Base-by-base conservation (phyloP, 2,329 filamentous ascomycete species). In the Sclerotinia borealis region DNA sequence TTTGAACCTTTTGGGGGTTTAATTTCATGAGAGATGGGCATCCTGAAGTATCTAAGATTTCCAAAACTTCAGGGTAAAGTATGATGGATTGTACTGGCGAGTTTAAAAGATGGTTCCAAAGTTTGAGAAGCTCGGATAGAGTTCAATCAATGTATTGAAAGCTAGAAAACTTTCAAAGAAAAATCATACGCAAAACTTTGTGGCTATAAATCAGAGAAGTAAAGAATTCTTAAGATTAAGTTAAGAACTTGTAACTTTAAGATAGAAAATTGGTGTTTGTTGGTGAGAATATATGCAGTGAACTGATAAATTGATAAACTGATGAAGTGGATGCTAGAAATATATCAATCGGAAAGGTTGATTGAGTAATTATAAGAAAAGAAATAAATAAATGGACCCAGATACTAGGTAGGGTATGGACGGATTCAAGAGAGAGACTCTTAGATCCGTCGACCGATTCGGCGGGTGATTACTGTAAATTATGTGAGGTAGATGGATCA, bases 401-500 rank as follows among this genome's bases (percentile, higher is more conserved):
- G 43, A 25, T 31, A n/a, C 37, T 43, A 22, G 34, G 15, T 15
- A 37, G 11, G 27, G 25, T 41, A 55, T n/a, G 29, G 51, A 39
- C 51, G 36, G 51, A 43, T 17, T 17, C 36, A 41, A 37, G 37
- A 55, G 17, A 25, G 25, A 55, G n/a, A 41, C 5, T 9, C 36
- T 37, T 55, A 41, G 37, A 31, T 37, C 37, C 37, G 37, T 55
- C 25, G 52, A 55, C 52, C 52, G 39, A 58, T 25, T 15, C 54
- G 39, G 54, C 39, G 39, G 39, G 29, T 58, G 54, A 58, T 43
- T 45, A n/a, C n/a, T 34, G 37, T n/a, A n/a, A n/a, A 55, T 55
- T 55, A 55, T 55, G 52, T 55, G 52, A 55, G 37, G 27, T 34
- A 37, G 27, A 58, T 56, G n/a, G 37, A 43, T 39, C 13, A 31